Conservation (phyloP, 2,329 filamentous ascomycete species). For the Fusarium bulbicola region DNA sequence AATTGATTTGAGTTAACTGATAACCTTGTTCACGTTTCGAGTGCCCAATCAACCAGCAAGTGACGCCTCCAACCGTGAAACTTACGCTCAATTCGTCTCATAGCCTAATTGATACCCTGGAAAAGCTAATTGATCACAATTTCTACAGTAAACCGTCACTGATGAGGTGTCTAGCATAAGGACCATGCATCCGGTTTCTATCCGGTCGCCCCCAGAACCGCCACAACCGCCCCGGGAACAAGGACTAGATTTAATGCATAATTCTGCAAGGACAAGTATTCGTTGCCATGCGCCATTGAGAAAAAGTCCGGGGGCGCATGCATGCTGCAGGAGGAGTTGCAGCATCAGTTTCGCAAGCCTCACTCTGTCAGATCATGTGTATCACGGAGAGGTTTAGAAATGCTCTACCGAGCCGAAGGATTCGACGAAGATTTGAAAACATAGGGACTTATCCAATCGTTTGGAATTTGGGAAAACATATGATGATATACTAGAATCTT, state of each 20-base stretch:
- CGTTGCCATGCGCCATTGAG: neutral
- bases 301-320: constrained; percentile 11
- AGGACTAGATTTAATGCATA: neutral
- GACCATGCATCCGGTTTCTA: constrained; percentile 23
- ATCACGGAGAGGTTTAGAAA: neutral
- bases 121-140: neutral
- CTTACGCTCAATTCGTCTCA: neutral
- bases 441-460: neutral
- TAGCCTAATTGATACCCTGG: neutral
- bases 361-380: constrained; percentile 23
- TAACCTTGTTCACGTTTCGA: neutral
- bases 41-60: neutral
- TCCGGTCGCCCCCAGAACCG: constrained; percentile 12
- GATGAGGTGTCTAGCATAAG: constrained; percentile 19
- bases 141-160: neutral
- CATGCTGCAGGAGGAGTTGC: constrained; percentile 14
- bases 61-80: neutral
- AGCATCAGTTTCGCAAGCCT: constrained; percentile 6
- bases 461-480: neutral
- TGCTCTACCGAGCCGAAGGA: neutral
- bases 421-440: neutral
- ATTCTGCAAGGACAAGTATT: constrained; percentile 3
- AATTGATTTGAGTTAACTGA: constrained; percentile 8
- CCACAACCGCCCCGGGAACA: constrained; percentile 15
- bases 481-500: constrained; percentile 12